These are phyloP conservation scores for Boletellus ananas DNA, from an alignment of 768 basidiomycete genomes.

Conservation along the genomic window DNA sequence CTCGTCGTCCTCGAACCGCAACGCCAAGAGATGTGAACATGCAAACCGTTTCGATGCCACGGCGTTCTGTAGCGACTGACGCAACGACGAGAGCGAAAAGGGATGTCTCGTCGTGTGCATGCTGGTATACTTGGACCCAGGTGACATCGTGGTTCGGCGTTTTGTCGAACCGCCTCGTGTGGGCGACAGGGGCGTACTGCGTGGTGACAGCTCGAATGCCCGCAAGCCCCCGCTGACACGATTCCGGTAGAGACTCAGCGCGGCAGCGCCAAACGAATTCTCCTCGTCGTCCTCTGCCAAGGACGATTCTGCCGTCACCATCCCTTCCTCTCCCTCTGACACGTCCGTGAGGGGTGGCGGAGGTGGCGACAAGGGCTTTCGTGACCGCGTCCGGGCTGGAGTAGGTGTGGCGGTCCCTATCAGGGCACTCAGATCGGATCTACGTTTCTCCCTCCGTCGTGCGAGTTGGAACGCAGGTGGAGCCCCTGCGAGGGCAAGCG, in stretches of 20 bases:
- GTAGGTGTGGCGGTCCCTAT: constrained; percentile 32
- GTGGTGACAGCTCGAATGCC: constrained; percentile 38
- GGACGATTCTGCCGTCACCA: constrained; percentile 19
- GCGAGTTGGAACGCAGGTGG: constrained; percentile 40
- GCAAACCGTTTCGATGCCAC: constrained; percentile 72
- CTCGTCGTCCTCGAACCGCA: constrained; percentile 71
- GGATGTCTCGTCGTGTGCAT: constrained; percentile 61
- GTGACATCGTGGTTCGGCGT: constrained; percentile 32
- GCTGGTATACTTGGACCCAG: constrained; percentile 60
- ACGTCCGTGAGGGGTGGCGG: constrained; percentile 33
- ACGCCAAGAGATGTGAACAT: constrained; percentile 73
- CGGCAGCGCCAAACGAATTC: constrained; percentile 56
- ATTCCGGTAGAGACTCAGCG: constrained; percentile 56
- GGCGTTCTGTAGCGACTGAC: constrained; percentile 59
- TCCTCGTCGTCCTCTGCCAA: constrained; percentile 22
- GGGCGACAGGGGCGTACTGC: constrained; percentile 11
- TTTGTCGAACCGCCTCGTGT: constrained; percentile 11
- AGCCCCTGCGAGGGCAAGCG: constrained; percentile 46
- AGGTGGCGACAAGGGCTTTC: constrained; percentile 42
- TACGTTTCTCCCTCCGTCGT: constrained; percentile 48
- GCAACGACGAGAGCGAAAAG: constrained; percentile 60
- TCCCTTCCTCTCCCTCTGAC: constrained; percentile 37
- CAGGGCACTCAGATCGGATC: constrained; percentile 51
- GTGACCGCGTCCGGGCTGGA: constrained; percentile 26
- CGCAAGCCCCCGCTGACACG: constrained; percentile 50